phyloP scores from a whole-genome alignment of 331 rosid genomes.

The Phaseolus coccineus region DNA sequence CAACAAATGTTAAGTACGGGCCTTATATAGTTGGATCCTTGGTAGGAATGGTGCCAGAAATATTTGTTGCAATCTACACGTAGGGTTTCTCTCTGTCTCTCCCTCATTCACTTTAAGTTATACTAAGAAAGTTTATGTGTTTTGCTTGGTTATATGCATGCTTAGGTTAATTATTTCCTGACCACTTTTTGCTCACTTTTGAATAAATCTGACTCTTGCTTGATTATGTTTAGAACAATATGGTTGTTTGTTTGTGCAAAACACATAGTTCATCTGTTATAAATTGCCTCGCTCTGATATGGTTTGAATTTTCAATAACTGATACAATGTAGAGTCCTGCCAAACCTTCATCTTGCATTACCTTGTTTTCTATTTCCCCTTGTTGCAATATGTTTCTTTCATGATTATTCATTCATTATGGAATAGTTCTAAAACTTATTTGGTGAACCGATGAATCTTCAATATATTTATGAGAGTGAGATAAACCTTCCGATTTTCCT shows the following conservation, averaged over 20 bases:
- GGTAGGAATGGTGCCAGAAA: conserved; percentile 96
- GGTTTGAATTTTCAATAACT: conserved; percentile 19
- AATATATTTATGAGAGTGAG: conserved; percentile 18
- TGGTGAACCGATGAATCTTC: conserved; percentile 27
- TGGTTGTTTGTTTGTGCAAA: conserved; percentile 8
- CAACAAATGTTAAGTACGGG: conserved; percentile 88
- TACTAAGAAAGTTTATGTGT: conserved; percentile 1
- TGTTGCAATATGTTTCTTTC: conserved; percentile 23
- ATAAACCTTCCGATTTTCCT: conserved; percentile 33
- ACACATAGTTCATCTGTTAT: conserved; percentile 8
- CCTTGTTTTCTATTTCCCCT: conserved; percentile 27
- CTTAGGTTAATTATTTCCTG: conserved; percentile 3
- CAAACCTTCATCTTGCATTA: conserved; percentile 20
- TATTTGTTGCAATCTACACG: conserved; percentile 95
- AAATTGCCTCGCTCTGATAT: conserved; percentile 20
- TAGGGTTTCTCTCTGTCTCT: conserved; percentile 49
- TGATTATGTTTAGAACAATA: conserved; percentile 28
- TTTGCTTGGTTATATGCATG: conserved; percentile 18
- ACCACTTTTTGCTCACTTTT: conserved; percentile 23
- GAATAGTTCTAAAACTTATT: not conserved
- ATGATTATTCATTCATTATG: conserved; percentile 16
- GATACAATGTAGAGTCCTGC: conserved; percentile 20
- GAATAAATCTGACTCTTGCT: conserved; percentile 12
- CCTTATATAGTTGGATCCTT: conserved; percentile 91
- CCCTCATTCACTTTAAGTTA: not conserved